Evolutionary conservation across 73 alveolate genomes (phyloP).

Genomic region (Paramecium primaurelia): DNA sequence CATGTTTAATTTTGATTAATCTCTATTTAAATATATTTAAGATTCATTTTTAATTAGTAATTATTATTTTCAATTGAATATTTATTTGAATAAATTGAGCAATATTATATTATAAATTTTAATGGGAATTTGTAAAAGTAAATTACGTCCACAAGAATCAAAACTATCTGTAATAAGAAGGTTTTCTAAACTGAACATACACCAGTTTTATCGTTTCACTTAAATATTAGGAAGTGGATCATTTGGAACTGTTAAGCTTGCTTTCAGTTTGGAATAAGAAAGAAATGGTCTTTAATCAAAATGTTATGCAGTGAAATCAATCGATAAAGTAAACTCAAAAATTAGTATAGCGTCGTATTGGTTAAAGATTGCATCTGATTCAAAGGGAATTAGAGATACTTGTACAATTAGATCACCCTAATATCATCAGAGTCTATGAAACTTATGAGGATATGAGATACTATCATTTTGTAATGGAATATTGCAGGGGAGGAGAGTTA

Average conservation of each 20-base stretch:
- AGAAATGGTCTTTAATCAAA: conserved; percentile 44
- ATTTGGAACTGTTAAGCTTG: conserved; percentile 61
- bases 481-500: conserved; percentile 79
- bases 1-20: neutral
- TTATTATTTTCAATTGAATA: neutral
- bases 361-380: conserved; percentile 45
- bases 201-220: conserved; percentile 2
- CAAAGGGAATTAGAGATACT: conserved; percentile 70
- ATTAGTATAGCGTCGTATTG: conserved; percentile 17
- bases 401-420: conserved; percentile 78
- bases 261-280: conserved; percentile 44
- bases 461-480: conserved; percentile 77
- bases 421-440: conserved; percentile 75
- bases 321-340: conserved; percentile 33
- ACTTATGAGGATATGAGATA: conserved; percentile 73
- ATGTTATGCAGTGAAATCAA: conserved; percentile 53
- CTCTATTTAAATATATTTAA: neutral
- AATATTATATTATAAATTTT: neutral
- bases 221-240: conserved; percentile 63
- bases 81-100: neutral
- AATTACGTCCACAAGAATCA: neutral
- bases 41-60: neutral
- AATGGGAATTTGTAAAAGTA: neutral
- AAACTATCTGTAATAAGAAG: neutral
- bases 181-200: conserved; percentile 44